Base-by-base conservation (phyloP, 2,329 filamentous ascomycete species). In the Escovopsis weberi region DNA sequence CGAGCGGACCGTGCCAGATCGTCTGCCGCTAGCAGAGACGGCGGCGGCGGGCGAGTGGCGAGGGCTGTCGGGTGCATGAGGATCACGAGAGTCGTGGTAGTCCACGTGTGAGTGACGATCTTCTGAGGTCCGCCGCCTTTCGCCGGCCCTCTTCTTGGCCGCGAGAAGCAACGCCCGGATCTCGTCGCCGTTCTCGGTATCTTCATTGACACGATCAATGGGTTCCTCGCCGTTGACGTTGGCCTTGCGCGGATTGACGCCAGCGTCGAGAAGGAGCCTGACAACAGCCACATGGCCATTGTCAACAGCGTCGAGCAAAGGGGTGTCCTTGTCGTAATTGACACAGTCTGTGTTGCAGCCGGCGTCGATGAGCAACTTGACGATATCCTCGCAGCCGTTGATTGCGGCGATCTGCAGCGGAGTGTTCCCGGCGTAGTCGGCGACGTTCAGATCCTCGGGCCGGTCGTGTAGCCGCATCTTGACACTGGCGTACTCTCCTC, bases 351-450 rank as follows among this genome's bases (percentile, higher is more conserved):
- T 72, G 43, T 85, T 82, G 61, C 88, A 94, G 32, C 85, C 85
- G 48, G 85, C 80, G 8, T 85, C 76, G 47, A 98, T 78, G 34
- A 98, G 66, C 42, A 94, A 82, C 57, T 84, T 80, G 34, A 96
- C 91, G 44, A 96, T 88, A 43, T 91, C 77, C 30, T 80, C 80
- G 58, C 81, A 84, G 6, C 91, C 91, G 55, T 91, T 82, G 45
- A 98, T 71, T 30, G 88, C 80, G 32, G 91, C 89, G 50, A 94
- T 91, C 60, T 98, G 91, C 32, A 98, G 69, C 23, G 91, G 91
- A 1, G 89, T 93, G 55, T 96, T 96, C n/a, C 86, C 85, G 12
- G 91, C 91, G 57, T 94, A 93, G 56, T 98, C 91, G 23, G 85
- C 78, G 45, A 88, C 75, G 52, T 98, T 85, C 42, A 96, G 62